Base-by-base conservation (phyloP, 768 basidiomycete species). In the Russula abietina region DNA sequence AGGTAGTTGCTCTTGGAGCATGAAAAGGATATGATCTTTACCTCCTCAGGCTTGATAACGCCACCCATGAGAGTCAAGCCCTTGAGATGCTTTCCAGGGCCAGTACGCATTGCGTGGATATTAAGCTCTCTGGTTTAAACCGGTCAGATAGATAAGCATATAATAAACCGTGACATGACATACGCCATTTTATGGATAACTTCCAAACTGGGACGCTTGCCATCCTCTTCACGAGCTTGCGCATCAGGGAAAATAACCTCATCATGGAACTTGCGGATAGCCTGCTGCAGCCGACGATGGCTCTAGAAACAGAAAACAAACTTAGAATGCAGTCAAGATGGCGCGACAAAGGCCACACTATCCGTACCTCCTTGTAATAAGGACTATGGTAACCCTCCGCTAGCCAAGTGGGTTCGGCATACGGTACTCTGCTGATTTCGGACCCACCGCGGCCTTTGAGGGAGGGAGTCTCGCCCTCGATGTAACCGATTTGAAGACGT, bases 361-460 rank as follows among this genome's bases (percentile, higher is more conserved):
- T n/a, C 4, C 82, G 63, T 30, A 84, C 85, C 71, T 91, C 87
- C 26, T 78, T 84, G 75, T 78, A 97, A 75, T 92, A 93, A 0
- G 91, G 88, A 61, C 81, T 84, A 70, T 86, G 78, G 76, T 84
- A 93, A 19, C 86, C 88, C 4, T 78, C 66, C 0, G 80, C 76
- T 57, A 94, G 74, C 90, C 93, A 96, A 2, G 84, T 87, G 4
- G 94, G 89, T 71, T 97, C 94, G 0, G 85, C 91, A 73, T 94
- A 96, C 0, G 95, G 94, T 0, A 96, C 87, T 45, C 77, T 75
- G 66, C 88, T 90, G 55, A 89, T 68, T 57, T 79, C 80, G 17
- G 91, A 93, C 7, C 75, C 70, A 19, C 75, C 72, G 22, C 77
- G 80, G 32, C 77, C 72, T 54, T 77, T 70, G 50, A 92, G 81